Evolutionary conservation across 2,329 filamentous ascomycete species (phyloP).

Genomic region (Trichoderma sp.): DNA sequence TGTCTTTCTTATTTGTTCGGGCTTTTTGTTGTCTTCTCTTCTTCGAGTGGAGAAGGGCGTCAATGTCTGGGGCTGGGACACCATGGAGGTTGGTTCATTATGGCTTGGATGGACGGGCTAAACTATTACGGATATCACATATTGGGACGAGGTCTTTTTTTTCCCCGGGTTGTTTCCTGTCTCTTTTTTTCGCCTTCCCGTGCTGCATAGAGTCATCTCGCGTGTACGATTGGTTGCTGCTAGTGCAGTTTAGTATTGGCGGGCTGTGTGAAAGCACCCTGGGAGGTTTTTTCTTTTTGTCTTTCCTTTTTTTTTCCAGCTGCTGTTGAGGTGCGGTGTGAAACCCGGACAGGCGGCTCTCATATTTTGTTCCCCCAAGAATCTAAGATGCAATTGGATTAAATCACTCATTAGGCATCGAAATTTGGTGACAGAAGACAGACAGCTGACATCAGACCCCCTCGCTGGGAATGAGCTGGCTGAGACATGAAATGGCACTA

Average conservation of each 20-base stretch:
- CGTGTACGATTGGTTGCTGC: constrained; percentile 1
- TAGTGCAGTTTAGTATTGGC: neutral
- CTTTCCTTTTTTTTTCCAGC: neutral
- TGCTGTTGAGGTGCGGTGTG: constrained; percentile 6
- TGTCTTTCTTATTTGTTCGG: neutral
- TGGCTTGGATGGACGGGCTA: neutral
- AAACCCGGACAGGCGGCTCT: neutral
- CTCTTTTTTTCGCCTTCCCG: neutral
- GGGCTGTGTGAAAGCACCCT: neutral
- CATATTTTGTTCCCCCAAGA: neutral
- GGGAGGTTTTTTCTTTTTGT: neutral
- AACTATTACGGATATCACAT: constrained; percentile 11
- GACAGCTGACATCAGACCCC: constrained; percentile 18
- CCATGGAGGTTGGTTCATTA: neutral
- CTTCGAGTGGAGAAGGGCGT: neutral
- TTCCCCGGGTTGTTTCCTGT: neutral
- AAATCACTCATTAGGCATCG: neutral
- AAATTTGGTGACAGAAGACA: constrained; percentile 3
- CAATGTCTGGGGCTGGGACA: neutral
- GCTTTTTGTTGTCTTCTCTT: neutral
- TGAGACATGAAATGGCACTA: constrained; percentile 4
- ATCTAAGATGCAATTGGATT: constrained; percentile 6
- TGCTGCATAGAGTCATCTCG: constrained; percentile 4
- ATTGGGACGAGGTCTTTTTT: neutral
- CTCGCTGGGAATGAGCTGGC: neutral